These are phyloP conservation scores for Debaryomyces robertsiae DNA, from an alignment of 1,139 yeast species.

Conservation along the genomic window DNA sequence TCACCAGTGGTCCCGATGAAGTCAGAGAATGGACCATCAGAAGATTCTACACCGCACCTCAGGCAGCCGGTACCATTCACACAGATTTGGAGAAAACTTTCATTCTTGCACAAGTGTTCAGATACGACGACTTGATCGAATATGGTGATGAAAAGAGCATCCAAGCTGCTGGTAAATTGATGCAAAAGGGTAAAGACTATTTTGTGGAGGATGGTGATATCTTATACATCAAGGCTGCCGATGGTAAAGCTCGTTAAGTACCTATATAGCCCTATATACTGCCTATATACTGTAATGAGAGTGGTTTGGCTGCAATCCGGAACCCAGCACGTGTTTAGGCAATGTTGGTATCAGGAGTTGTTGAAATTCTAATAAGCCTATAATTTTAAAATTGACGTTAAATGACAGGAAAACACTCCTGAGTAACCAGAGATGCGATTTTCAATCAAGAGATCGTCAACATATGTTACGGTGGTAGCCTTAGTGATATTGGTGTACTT, in stretches of 20 bases:
- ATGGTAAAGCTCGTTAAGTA: constrained; percentile 73
- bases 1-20: constrained; percentile 84
- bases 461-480: constrained; percentile 9
- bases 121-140: constrained; percentile 65
- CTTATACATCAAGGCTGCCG: constrained; percentile 93
- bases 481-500: constrained; percentile 10
- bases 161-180: constrained; percentile 90
- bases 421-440: constrained; percentile 19
- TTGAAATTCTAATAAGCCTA: background rate
- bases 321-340: constrained; percentile 6
- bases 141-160: constrained; percentile 82
- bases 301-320: constrained; percentile 5
- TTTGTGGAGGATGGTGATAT: constrained; percentile 83
- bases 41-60: constrained; percentile 83
- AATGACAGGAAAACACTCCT: background rate
- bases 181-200: constrained; percentile 96
- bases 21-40: constrained; percentile 91
- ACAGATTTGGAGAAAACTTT: constrained; percentile 58
- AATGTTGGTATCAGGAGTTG: too few relatives aligned
- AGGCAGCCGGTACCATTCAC: constrained; percentile 87
- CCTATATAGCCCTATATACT: constrained; percentile 3
- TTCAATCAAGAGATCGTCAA: constrained; percentile 16
- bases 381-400: background rate
- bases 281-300: constrained; percentile 4
- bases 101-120: constrained; percentile 51